Percentiles rank a stretch among this genome's conserved stretches.
phyloP scores from a whole-genome alignment of 2,329 filamentous ascomycete species.

The Thelonectria discophora region DNA sequence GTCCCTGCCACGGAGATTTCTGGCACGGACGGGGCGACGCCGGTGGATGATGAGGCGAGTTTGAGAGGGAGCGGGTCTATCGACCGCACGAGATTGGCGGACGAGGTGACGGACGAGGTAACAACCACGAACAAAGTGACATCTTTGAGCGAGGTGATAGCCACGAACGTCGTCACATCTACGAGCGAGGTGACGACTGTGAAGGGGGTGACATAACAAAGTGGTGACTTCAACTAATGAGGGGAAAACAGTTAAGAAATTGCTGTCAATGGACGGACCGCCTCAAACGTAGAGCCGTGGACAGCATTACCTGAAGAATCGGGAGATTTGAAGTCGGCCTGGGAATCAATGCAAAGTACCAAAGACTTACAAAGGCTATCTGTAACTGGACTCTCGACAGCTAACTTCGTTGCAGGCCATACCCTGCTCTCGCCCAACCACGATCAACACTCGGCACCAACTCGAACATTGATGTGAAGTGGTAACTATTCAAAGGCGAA shows the following conservation, averaged over 20 bases:
- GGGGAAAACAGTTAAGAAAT: background rate
- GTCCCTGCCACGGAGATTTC: background rate
- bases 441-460: no score
- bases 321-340: background rate
- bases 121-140: no score
- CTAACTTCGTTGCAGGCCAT: no score
- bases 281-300: background rate
- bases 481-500: no score
- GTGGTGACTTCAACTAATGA: no score
- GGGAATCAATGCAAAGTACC: background rate
- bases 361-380: no score
- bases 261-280: background rate
- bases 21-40: background rate
- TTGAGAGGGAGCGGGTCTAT: background rate
- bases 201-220: no score
- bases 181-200: no score
- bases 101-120: background rate
- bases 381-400: no score
- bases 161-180: no score
- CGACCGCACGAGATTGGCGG: background rate
- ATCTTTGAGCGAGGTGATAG: background rate
- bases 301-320: background rate
- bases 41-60: background rate
- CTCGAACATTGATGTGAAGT: no score
- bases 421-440: no score